These are phyloP conservation scores for Candida smagusa DNA, from an alignment of 1,139 yeast genomes.

Conservation along the genomic window DNA sequence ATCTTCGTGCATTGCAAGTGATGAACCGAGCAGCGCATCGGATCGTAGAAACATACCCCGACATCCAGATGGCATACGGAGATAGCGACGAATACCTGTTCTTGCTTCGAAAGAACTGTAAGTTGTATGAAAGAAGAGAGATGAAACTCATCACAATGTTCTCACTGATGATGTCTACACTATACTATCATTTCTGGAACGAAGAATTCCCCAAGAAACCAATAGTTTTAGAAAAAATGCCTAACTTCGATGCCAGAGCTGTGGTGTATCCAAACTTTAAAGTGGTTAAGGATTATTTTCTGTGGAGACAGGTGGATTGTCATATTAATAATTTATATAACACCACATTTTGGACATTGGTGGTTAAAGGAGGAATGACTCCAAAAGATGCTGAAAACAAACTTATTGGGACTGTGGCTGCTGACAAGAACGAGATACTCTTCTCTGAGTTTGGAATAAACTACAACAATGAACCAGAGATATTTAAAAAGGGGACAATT, in stretches of 20 bases:
- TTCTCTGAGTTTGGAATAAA: slow-evolving; percentile 77
- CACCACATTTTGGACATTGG: slow-evolving; percentile 89
- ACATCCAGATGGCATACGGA: slow-evolving; percentile 81
- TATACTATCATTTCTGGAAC: slow-evolving; percentile 68
- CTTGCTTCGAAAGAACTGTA: slow-evolving; percentile 58
- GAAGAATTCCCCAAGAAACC: slow-evolving; percentile 50
- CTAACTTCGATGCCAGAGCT: slow-evolving; percentile 90
- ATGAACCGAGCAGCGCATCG: slow-evolving; percentile 80
- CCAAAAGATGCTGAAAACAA: slow-evolving; percentile 76
- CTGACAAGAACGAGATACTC: slow-evolving; percentile 85
- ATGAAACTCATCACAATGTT: slow-evolving; percentile 75
- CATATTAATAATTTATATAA: slow-evolving; percentile 93
- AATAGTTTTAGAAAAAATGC: slow-evolving; percentile 46
- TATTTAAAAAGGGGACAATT: slow-evolving; percentile 82
- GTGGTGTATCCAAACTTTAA: slow-evolving; percentile 72
- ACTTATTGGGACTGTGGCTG: slow-evolving; percentile 70
- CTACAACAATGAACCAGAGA: slow-evolving; percentile 86
- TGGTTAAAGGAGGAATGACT: slow-evolving; percentile 62
- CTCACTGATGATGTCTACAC: slow-evolving; percentile 77
- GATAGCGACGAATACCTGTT: slow-evolving; percentile 95
- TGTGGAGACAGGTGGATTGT: slow-evolving; percentile 97
- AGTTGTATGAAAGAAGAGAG: slow-evolving; percentile 77
- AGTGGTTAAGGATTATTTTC: slow-evolving; percentile 71
- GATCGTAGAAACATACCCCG: slow-evolving; percentile 63
- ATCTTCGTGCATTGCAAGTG: slow-evolving; percentile 63